A percentile compares a stretch with the other conserved stretches of the same genome.
Conservation (phyloP, 129 eudicot genomes). For the Silybum marianum region DNA sequence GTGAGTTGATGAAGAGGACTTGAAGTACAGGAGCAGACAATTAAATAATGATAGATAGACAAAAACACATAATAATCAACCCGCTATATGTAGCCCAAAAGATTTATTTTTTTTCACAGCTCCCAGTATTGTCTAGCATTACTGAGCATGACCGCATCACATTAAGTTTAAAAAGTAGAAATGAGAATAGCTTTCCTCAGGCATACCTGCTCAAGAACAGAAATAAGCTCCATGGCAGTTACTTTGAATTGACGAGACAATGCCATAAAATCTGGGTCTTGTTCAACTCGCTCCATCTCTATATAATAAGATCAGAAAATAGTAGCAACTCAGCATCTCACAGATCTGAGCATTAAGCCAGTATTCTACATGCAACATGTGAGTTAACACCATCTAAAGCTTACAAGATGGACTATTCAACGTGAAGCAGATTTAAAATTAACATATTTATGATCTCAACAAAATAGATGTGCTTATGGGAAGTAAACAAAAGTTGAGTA, state of each 20-base stretch:
- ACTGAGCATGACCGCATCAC: neutral
- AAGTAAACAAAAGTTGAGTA: neutral
- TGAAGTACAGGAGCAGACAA: neutral
- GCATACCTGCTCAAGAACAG: constrained; percentile 95
- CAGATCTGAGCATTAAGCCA: constrained; percentile 14
- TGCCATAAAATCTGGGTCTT: constrained; percentile 84
- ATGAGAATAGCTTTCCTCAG: constrained; percentile 14
- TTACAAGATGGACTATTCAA: neutral
- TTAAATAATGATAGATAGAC: neutral
- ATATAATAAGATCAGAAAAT: constrained; percentile 30
- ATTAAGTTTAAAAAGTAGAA: neutral
- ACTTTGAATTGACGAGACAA: constrained; percentile 91
- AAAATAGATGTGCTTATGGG: neutral
- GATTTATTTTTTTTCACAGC: neutral
- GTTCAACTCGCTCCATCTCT: constrained; percentile 98
- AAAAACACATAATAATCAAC: neutral
- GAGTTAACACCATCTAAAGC: constrained; percentile 10
- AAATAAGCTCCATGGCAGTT: constrained; percentile 92
- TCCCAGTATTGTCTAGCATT: neutral
- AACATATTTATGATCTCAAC: neutral
- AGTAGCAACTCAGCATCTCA: constrained; percentile 35
- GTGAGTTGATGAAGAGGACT: neutral
- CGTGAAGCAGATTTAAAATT: neutral
- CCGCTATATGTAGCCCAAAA: neutral
- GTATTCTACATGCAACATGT: constrained; percentile 20